Evolutionary conservation across 1,139 yeast species (phyloP), one percentile per base, ranked within the genome.

Genomic region (Pichia norvegensis): DNA sequence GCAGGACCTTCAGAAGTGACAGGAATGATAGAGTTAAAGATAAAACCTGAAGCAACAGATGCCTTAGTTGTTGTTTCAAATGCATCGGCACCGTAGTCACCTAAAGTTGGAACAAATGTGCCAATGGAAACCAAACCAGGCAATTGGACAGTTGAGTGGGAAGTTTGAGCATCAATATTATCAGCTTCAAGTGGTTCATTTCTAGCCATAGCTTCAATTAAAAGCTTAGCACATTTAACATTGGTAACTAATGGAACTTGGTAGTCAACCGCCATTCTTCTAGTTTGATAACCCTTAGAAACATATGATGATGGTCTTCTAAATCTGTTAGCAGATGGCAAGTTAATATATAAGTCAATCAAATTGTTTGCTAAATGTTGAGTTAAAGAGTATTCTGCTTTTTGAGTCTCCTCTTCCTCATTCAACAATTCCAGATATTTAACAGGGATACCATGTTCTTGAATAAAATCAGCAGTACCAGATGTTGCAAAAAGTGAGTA

Each of bases 191-290:
- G 70, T 17, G 76, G 57, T 55, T 81, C 72, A 58, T 73, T 70
- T 70, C 95, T 76, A 21, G 95, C 76, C 58, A 94, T 69, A 17
- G 98, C 98, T 70, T 92, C 97, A 57, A 92, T 83, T 68, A 94
- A 76, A 57, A 94, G 74, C 70, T 94, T 94, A 54, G 99, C 99
- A 73, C 92, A 82, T 72, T 94, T 94, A 57, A 92, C 98, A 64
- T 94, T 94, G 56, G 99, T 92, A 44, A 94, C 96, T 67, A 94
- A 76, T 45, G 99, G 99, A 64, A 94, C 86, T 45, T 97, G 90
- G 66, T 86, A 94, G 68, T 94, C 99, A 56, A 94, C 97, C 57
- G 99, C 98, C 97, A 94, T 85, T 75, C 99, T 94, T 76, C 99
- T 95, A 46, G 97, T 86, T 69, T 81, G 83, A 76, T 94, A 94